phyloP scores from a whole-genome alignment of 176 grass and related monocot species.

The Pontederia crassipes region DNA sequence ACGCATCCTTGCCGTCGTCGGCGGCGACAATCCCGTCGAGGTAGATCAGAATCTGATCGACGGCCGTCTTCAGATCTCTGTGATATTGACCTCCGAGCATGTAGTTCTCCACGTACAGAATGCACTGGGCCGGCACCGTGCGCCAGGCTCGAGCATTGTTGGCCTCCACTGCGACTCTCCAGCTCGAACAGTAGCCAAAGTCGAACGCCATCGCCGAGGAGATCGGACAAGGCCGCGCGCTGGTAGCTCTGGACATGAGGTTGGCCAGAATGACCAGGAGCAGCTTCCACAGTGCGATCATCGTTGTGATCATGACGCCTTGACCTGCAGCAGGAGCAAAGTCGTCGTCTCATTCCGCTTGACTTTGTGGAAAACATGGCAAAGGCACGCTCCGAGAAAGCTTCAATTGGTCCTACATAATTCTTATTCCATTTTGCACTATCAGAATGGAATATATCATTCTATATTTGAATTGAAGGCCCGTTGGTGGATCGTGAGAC shows the following conservation, averaged over 20 bases:
- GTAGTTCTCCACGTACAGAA: slow-evolving; percentile 55
- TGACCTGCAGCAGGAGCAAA: neutral
- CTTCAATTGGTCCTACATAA: no score
- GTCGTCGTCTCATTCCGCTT: neutral
- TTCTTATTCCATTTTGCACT: no score
- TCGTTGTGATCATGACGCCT: slow-evolving; percentile 5
- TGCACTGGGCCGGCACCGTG: slow-evolving; percentile 55
- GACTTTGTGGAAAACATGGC: no score
- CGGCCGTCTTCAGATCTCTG: slow-evolving; percentile 49
- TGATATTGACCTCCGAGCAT: slow-evolving; percentile 83
- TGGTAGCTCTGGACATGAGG: slow-evolving; percentile 6
- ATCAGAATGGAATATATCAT: no score
- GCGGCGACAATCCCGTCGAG: slow-evolving; percentile 26
- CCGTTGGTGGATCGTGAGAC: no score
- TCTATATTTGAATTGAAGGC: no score
- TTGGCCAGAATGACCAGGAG: slow-evolving; percentile 27
- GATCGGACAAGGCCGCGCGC: slow-evolving; percentile 4
- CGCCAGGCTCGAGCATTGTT: slow-evolving; percentile 75
- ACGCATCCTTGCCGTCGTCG: slow-evolving; percentile 69
- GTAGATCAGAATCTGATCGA: slow-evolving; percentile 44
- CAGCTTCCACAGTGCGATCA: slow-evolving; percentile 26
- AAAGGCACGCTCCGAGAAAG: no score
- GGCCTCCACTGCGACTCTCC: slow-evolving; percentile 80
- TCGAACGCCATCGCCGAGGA: slow-evolving; percentile 23
- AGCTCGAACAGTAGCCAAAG: slow-evolving; percentile 58